phyloP scores from a whole-genome alignment of 2,329 filamentous ascomycete species.

The Ceratocystis lukuohia region DNA sequence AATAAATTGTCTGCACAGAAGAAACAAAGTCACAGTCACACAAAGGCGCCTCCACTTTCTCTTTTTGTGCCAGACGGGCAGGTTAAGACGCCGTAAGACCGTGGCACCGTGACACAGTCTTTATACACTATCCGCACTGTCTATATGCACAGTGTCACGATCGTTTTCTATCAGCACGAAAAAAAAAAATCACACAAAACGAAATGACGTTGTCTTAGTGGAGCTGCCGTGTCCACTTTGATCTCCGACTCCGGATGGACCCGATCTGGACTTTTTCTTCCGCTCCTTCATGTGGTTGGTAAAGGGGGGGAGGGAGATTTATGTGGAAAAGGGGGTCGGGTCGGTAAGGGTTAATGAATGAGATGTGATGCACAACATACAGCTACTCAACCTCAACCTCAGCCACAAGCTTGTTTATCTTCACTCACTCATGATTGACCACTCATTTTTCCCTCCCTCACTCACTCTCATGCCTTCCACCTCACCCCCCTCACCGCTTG shows the following conservation, averaged over 20 bases:
- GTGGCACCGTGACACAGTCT: not conserved
- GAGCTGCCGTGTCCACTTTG: constrained; percentile 9
- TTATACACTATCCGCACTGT: not conserved
- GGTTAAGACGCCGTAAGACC: not conserved
- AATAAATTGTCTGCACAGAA: not conserved
- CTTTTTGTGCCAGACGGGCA: not conserved
- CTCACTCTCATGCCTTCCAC: not conserved
- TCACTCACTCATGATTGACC: not conserved
- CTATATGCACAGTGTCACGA: not conserved
- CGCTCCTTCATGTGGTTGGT: not conserved
- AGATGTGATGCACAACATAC: not conserved
- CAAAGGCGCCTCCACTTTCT: constrained; percentile 1
- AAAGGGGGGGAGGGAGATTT: not conserved
- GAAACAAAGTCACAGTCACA: not conserved
- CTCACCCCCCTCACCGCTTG: not conserved
- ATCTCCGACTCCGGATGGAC: constrained; percentile 13
- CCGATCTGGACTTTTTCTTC: constrained; percentile 2
- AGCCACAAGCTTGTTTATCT: not conserved
- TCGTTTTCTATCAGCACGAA: constrained; percentile 1
- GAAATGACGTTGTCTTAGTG: constrained; percentile 8
- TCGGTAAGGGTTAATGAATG: not conserved
- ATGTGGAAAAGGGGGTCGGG: not conserved
- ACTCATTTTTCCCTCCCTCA: not conserved
- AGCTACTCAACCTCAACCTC: not conserved
- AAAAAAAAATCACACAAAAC: not conserved